Evolutionary conservation across 106 monocot genomes (phyloP).

Genomic region (Vanilla planifolia): DNA sequence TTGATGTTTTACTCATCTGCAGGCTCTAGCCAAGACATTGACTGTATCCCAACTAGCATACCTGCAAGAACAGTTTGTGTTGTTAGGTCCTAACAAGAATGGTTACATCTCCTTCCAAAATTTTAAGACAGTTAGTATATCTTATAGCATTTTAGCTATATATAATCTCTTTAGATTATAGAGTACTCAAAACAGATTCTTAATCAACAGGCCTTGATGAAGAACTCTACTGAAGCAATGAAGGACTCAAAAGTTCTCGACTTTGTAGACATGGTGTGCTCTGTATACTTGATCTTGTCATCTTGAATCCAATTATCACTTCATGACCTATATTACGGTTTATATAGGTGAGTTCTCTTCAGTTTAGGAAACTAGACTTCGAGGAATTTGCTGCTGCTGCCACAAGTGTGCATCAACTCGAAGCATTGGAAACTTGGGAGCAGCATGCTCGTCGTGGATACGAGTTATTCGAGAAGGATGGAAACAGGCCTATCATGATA

Average conservation of each 20-base stretch:
- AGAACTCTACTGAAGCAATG: conserved; percentile 73
- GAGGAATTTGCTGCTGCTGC: conserved; percentile 86
- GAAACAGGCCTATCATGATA: conserved; percentile 75
- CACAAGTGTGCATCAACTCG: conserved; percentile 79
- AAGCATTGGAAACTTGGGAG: conserved; percentile 77
- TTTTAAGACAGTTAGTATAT: conserved; percentile 54
- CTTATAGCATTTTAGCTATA: not conserved
- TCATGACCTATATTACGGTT: not conserved
- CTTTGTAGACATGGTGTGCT: conserved; percentile 60
- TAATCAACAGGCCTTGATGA: conserved; percentile 45
- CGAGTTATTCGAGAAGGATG: conserved; percentile 78
- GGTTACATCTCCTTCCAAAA: conserved; percentile 73
- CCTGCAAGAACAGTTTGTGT: conserved; percentile 67
- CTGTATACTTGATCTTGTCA: not conserved
- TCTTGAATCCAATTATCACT: no score
- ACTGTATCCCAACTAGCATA: conserved; percentile 54
- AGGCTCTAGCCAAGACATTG: conserved; percentile 86
- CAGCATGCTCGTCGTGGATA: conserved; percentile 62
- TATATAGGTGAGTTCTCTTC: conserved; percentile 71
- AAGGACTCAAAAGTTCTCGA: conserved; percentile 78
- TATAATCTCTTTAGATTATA: not conserved
- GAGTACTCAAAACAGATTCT: not conserved
- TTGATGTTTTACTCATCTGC: no score
- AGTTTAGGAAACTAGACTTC: conserved; percentile 77
- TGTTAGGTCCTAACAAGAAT: conserved; percentile 80